These are phyloP conservation scores for Dictyostelium firmibasis DNA, from an alignment of 78 protist genomes.

Conservation along the genomic window DNA sequence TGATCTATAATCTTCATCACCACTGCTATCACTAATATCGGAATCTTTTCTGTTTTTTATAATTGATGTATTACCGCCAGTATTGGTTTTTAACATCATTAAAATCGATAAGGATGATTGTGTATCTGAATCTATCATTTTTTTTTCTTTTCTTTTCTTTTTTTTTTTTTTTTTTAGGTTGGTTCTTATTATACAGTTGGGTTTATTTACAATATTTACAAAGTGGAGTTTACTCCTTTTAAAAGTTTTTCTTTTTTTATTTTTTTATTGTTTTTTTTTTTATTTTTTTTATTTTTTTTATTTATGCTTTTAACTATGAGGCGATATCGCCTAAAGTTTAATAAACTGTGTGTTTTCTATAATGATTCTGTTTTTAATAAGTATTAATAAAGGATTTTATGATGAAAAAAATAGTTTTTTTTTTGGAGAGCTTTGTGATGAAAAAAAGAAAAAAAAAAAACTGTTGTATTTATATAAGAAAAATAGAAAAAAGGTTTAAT, in stretches of 20 bases:
- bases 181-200: background rate
- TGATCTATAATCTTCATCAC: slow-evolving; percentile 71
- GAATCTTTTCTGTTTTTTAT: slow-evolving; percentile 1
- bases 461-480: too few relatives aligned
- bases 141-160: background rate
- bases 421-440: too few relatives aligned
- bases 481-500: too few relatives aligned
- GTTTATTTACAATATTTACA: slow-evolving; percentile 15
- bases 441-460: too few relatives aligned
- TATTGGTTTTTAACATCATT: slow-evolving; percentile 12
- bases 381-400: too few relatives aligned
- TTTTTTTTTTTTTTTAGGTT: background rate
- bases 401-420: too few relatives aligned
- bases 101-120: background rate
- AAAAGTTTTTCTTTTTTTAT: background rate
- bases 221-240: background rate
- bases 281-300: background rate
- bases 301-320: background rate
- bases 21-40: slow-evolving; percentile 74
- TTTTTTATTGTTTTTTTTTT: background rate
- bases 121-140: slow-evolving; percentile 11
- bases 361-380: too few relatives aligned
- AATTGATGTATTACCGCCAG: background rate
- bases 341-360: background rate
- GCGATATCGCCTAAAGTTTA: background rate